Percentiles rank a stretch among this genome's conserved stretches.
Conservation (phyloP, 768 basidiomycete genomes). For the Mycena capillaripes region DNA sequence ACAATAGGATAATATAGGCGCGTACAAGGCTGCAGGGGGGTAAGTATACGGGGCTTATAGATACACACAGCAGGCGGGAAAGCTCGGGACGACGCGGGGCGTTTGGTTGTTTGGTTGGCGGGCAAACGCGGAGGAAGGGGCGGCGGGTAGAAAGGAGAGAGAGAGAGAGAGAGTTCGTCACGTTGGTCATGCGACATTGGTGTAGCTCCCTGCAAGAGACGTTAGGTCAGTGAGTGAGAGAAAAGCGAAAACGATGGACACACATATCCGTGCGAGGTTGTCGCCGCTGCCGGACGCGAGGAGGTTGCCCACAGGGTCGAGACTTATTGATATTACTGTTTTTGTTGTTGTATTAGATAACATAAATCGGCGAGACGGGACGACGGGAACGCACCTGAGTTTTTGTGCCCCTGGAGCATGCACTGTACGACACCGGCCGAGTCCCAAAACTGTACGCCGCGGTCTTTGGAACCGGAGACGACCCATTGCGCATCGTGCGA, state of each 20-base stretch:
- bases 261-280: slow-evolving; percentile 69
- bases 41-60: slow-evolving; percentile 19
- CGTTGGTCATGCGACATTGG: slow-evolving; percentile 16
- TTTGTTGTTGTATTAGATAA: neutral
- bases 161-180: neutral
- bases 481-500: slow-evolving; percentile 95
- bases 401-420: slow-evolving; percentile 87
- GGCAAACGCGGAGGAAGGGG: neutral
- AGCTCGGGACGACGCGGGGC: neutral
- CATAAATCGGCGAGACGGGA: neutral
- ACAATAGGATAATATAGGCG: slow-evolving; percentile 32
- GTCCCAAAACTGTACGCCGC: slow-evolving; percentile 96
- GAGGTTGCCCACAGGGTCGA: slow-evolving; percentile 60
- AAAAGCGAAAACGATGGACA: slow-evolving; percentile 34
- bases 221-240: neutral
- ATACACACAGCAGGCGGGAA: slow-evolving; percentile 28
- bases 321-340: slow-evolving; percentile 64
- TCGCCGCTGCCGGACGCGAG: slow-evolving; percentile 70
- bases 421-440: slow-evolving; percentile 84
- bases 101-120: neutral
- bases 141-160: neutral
- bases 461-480: slow-evolving; percentile 94
- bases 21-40: slow-evolving; percentile 30
- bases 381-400: slow-evolving; percentile 59
- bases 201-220: slow-evolving; percentile 30